These are phyloP conservation scores for Linnemannia elongata DNA, from an alignment of 192 early-diverging fungal species.

Conservation along the genomic window DNA sequence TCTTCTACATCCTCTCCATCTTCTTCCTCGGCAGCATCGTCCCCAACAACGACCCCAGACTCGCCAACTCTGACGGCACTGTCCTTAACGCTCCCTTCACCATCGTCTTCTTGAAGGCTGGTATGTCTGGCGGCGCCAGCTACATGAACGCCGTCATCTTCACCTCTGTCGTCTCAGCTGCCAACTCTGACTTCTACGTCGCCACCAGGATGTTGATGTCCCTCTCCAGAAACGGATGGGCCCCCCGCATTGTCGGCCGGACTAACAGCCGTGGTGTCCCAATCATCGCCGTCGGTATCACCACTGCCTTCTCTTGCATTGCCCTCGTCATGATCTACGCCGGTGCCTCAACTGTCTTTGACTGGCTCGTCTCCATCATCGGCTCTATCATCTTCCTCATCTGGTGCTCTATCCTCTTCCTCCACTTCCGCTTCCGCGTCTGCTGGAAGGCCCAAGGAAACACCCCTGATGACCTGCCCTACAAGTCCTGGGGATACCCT, in stretches of 20 bases:
- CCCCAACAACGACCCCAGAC: constrained; percentile 65
- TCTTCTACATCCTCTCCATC: constrained; percentile 78
- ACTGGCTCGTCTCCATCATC: constrained; percentile 73
- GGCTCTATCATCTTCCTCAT: constrained; percentile 83
- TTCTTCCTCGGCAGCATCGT: constrained; percentile 76
- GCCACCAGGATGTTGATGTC: constrained; percentile 72
- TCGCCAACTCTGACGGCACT: constrained; percentile 56
- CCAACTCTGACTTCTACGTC: constrained; percentile 80
- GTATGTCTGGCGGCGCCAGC: constrained; percentile 62
- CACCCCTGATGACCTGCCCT: constrained; percentile 73
- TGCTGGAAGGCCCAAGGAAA: constrained; percentile 80
- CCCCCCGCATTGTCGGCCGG: constrained; percentile 64
- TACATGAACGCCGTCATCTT: constrained; percentile 82
- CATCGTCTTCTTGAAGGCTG: constrained; percentile 68
- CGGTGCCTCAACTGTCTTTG: constrained; percentile 68
- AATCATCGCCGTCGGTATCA: constrained; percentile 63
- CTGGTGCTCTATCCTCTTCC: constrained; percentile 85
- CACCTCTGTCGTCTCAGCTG: constrained; percentile 74
- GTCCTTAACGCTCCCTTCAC: constrained; percentile 73
- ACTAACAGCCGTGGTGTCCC: constrained; percentile 70
- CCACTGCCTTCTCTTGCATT: constrained; percentile 67
- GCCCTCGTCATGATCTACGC: constrained; percentile 69
- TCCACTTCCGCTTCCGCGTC: constrained; percentile 86
- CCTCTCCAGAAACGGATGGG: constrained; percentile 71
- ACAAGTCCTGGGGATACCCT: constrained; percentile 78